Percentiles rank a stretch among this genome's conserved stretches.
phyloP scores from a whole-genome alignment of 1,284 basidiomycete species.

The Nidula niveotomentosa region DNA sequence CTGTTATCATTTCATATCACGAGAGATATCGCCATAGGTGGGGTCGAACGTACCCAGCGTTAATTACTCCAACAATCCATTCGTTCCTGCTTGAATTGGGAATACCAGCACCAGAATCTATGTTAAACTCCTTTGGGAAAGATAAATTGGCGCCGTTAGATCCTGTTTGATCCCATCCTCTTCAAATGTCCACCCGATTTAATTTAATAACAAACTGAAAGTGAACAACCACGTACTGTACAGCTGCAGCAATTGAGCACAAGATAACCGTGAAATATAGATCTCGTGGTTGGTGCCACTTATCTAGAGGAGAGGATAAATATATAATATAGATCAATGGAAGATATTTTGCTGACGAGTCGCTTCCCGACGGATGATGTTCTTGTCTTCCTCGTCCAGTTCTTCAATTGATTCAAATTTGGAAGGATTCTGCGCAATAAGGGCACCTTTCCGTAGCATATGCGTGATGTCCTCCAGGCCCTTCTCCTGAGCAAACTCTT shows the following conservation, averaged over 20 bases:
- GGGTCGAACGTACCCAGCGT: conserved; percentile 26
- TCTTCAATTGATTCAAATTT: conserved; percentile 46
- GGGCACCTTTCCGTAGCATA: conserved; percentile 48
- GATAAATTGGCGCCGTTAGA: conserved; percentile 61
- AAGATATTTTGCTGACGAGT: conserved; percentile 30
- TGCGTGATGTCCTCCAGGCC: conserved; percentile 38
- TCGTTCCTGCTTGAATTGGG: conserved; percentile 29
- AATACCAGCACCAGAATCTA: conserved; percentile 15
- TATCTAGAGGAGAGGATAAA: conserved; percentile 28
- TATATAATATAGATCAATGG: not conserved
- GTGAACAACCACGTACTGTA: conserved; percentile 38
- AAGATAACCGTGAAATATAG: conserved; percentile 52
- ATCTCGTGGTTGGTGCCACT: conserved; percentile 46
- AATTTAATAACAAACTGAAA: not conserved
- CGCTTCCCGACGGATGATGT: conserved; percentile 41
- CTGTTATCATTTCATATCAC: conserved; percentile 9
- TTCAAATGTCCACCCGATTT: conserved; percentile 9
- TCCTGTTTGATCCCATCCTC: conserved; percentile 59
- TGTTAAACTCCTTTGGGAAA: conserved; percentile 55
- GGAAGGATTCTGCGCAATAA: conserved; percentile 52
- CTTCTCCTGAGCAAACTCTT: conserved; percentile 40
- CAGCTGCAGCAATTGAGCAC: conserved; percentile 54
- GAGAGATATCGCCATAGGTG: no score
- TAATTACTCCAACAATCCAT: conserved; percentile 43
- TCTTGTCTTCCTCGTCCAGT: conserved; percentile 47